Conservation (phyloP, 2,329 filamentous ascomycete genomes). For the Cladosporium oxysporum region DNA sequence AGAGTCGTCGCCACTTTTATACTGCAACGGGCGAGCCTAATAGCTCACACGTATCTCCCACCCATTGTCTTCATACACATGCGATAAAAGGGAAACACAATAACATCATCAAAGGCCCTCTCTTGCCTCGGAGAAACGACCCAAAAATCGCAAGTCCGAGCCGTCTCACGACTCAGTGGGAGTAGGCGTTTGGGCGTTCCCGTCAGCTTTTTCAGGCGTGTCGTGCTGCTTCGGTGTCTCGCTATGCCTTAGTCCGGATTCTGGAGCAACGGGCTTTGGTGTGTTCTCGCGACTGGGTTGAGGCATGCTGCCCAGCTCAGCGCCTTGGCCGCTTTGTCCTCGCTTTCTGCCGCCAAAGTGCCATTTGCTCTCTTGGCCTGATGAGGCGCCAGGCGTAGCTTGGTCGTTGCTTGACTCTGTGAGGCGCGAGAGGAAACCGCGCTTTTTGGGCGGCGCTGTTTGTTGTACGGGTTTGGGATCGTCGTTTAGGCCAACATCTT, state of each 20-base stretch:
- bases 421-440: conserved; percentile 78
- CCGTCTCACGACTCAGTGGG: conserved; percentile 18
- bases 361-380: conserved; percentile 30
- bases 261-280: conserved; percentile 26
- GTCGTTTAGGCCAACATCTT: conserved; percentile 81
- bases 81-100: neutral
- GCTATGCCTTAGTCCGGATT: conserved; percentile 27
- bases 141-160: conserved; percentile 31
- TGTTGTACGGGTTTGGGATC: conserved; percentile 59
- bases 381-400: conserved; percentile 10
- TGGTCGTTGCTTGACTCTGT: conserved; percentile 55
- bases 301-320: conserved; percentile 67
- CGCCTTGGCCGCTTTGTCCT: conserved; percentile 67
- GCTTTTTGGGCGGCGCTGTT: conserved; percentile 61
- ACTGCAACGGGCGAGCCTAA: neutral
- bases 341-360: conserved; percentile 73
- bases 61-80: neutral
- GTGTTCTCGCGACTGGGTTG: conserved; percentile 30
- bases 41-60: neutral
- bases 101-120: conserved; percentile 21
- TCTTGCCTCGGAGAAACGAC: conserved; percentile 31
- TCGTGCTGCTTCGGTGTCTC: conserved; percentile 21
- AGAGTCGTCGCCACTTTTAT: neutral
- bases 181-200: conserved; percentile 29
- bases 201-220: conserved; percentile 19